phyloP scores from a whole-genome alignment of 495 filamentous ascomycete species.

The Penicillium steckii region DNA sequence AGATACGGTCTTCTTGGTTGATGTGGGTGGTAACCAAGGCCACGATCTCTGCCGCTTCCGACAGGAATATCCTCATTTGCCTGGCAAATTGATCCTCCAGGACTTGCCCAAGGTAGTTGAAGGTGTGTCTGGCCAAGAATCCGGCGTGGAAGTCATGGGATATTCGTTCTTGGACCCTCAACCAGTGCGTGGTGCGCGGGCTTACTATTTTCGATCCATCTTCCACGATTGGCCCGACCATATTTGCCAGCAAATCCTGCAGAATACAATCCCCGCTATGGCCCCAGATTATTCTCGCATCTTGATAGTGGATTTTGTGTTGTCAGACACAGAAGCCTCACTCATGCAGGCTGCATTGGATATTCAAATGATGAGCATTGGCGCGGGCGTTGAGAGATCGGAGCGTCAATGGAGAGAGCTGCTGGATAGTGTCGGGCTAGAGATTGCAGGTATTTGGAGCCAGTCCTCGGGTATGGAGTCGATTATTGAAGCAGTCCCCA shows the following conservation, averaged over 20 bases:
- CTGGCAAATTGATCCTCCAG: conserved; percentile 28
- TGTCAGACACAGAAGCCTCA: conserved; percentile 33
- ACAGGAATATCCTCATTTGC: conserved; percentile 16
- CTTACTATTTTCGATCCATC: conserved; percentile 44
- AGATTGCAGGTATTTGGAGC: conserved; percentile 35
- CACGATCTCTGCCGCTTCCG: conserved; percentile 36
- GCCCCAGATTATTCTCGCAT: conserved; percentile 33
- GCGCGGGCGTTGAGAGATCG: conserved; percentile 39
- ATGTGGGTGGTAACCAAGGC: conserved; percentile 42
- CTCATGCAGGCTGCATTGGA: conserved; percentile 38
- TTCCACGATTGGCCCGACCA: conserved; percentile 49
- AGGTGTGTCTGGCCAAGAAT: not conserved
- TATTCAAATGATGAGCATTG: conserved; percentile 48
- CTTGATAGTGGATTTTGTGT: conserved; percentile 38
- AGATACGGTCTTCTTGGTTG: conserved; percentile 38
- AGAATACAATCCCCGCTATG: conserved; percentile 39
- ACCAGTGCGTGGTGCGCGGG: conserved; percentile 34
- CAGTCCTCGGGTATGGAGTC: conserved; percentile 34
- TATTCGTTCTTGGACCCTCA: conserved; percentile 37
- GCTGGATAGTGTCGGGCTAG: conserved; percentile 31
- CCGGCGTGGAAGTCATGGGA: conserved; percentile 32
- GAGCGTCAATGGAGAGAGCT: conserved; percentile 36
- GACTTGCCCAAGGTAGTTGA: conserved; percentile 35
- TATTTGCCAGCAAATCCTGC: conserved; percentile 35
- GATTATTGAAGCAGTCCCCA: conserved; percentile 32